These are phyloP conservation scores for Aspergillus terreus DNA, from an alignment of 2,329 filamentous ascomycete species.

Conservation along the genomic window DNA sequence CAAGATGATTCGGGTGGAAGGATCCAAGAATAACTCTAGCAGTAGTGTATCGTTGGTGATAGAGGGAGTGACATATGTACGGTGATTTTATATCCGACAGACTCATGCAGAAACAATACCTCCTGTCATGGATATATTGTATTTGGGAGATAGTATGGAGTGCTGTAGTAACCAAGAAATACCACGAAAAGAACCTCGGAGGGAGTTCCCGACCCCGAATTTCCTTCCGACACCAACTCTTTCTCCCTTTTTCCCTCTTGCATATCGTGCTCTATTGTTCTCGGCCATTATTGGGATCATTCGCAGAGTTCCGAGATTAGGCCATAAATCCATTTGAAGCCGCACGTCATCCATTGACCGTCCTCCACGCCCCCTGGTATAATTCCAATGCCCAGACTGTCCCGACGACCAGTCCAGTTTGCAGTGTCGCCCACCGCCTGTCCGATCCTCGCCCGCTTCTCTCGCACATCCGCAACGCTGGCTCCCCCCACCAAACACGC, in stretches of 20 bases:
- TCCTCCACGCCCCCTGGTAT: not conserved
- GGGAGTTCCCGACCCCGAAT: conserved; percentile 11
- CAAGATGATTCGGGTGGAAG: too few species aligned
- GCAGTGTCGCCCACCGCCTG: conserved; percentile 30
- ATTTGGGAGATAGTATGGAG: not conserved
- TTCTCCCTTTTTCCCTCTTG: not conserved
- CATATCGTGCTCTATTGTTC: not conserved
- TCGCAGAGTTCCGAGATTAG: not conserved
- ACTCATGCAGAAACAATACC: not conserved
- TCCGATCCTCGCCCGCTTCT: conserved; percentile 22
- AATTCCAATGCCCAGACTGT: not conserved
- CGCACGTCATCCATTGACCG: too few species aligned
- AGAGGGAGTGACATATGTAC: too few species aligned
- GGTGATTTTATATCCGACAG: too few species aligned
- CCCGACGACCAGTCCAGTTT: conserved; percentile 11
- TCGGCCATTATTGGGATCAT: not conserved
- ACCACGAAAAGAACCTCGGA: conserved; percentile 10
- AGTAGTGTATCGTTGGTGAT: too few species aligned
- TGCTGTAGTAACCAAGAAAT: not conserved
- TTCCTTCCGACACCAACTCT: conserved; percentile 10
- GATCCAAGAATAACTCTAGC: too few species aligned
- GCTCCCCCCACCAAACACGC: conserved; percentile 38
- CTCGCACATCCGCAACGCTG: conserved; percentile 37
- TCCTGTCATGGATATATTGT: not conserved
- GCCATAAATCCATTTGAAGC: too few species aligned